phyloP scores from a whole-genome alignment of 2,329 filamentous ascomycete species.

The Aspergillus proliferans region DNA sequence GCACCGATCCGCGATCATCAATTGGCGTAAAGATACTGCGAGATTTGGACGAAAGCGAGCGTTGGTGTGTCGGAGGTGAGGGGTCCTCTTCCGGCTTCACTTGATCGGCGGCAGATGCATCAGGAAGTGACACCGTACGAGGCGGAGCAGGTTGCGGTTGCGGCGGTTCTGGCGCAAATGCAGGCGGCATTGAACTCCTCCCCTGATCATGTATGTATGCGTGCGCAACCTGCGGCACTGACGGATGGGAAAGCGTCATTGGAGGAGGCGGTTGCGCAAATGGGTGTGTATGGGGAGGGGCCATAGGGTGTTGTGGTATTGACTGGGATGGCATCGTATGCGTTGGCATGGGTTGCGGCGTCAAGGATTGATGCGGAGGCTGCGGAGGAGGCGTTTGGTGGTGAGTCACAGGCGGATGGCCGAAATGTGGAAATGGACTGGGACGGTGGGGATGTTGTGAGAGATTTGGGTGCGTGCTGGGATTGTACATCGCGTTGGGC shows the following conservation, averaged over 20 bases:
- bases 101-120: conserved; percentile 52
- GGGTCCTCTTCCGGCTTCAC: conserved; percentile 40
- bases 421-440: conserved; percentile 35
- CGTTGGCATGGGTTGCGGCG: conserved; percentile 23
- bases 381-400: conserved; percentile 21
- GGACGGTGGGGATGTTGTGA: conserved; percentile 43
- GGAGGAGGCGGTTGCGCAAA: conserved; percentile 19
- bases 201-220: conserved; percentile 71
- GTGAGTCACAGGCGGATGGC: conserved; percentile 36
- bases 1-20: conserved; percentile 80
- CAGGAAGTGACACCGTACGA: conserved; percentile 55
- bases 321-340: conserved; percentile 32
- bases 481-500: conserved; percentile 80
- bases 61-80: conserved; percentile 50
- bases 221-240: conserved; percentile 53
- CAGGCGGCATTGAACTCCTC: conserved; percentile 65
- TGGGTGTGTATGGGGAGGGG: conserved; percentile 33
- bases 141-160: conserved; percentile 50
- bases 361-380: conserved; percentile 15
- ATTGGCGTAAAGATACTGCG: conserved; percentile 97
- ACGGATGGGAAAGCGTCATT: conserved; percentile 32
- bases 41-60: conserved; percentile 61
- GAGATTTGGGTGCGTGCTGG: conserved; percentile 46
- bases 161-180: conserved; percentile 56
- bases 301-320: conserved; percentile 29